Conservation (phyloP, 768 basidiomycete species). For the Boletus huronensis region DNA sequence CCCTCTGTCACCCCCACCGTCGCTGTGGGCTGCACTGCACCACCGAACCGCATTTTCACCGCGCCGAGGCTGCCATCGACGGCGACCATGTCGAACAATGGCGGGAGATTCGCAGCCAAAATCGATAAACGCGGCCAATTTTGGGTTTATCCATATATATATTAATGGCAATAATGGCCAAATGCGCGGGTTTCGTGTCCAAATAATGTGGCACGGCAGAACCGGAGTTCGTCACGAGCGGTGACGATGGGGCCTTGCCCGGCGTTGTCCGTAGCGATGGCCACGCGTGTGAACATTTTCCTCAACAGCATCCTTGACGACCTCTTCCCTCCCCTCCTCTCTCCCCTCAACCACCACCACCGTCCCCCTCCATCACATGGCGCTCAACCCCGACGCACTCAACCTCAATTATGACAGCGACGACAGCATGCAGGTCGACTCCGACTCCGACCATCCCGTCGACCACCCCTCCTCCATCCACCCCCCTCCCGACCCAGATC, state of each 20-base stretch:
- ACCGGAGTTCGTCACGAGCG: constrained; percentile 41
- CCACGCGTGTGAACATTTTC: constrained; percentile 41
- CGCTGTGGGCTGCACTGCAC: background rate
- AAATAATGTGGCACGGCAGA: constrained; percentile 32
- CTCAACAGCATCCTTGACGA: constrained; percentile 41
- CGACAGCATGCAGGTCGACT: constrained; percentile 72
- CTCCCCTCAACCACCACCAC: constrained; percentile 36
- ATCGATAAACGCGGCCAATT: background rate
- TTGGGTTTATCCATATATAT: constrained; percentile 1
- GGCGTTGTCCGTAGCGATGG: constrained; percentile 42
- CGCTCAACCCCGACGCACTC: constrained; percentile 42
- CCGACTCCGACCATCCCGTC: constrained; percentile 40
- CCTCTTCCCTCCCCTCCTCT: constrained; percentile 33
- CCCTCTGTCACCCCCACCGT: background rate
- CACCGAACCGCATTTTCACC: background rate
- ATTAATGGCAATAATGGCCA: constrained; percentile 3
- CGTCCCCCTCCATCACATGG: constrained; percentile 29
- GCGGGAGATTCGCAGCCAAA: constrained; percentile 10
- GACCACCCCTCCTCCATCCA: constrained; percentile 16
- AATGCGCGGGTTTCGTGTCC: constrained; percentile 26
- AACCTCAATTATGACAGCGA: constrained; percentile 51
- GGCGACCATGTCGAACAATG: background rate
- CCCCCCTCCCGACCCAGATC: constrained; percentile 31
- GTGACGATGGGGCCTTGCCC: constrained; percentile 42
- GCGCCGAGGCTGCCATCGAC: background rate